A percentile compares a stretch with the other conserved stretches of the same genome.
Conservation (phyloP, 2,329 filamentous ascomycete species). For the Arachnomyces sp. region DNA sequence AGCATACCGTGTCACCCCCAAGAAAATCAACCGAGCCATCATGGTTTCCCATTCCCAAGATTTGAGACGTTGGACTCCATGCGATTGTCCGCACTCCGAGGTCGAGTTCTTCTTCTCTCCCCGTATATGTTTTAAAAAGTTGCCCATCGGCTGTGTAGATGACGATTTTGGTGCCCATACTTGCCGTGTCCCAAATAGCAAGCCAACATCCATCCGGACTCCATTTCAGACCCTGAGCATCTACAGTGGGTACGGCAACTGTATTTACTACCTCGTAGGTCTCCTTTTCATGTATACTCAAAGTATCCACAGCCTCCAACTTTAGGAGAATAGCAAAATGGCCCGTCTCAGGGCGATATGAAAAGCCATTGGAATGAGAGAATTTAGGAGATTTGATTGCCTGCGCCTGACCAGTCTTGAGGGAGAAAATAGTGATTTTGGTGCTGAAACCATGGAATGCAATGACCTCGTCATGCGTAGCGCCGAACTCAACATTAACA, state of each 20-base stretch:
- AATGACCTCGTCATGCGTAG: slow-evolving; percentile 29
- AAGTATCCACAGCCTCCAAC: slow-evolving; percentile 28
- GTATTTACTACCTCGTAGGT: slow-evolving; percentile 28
- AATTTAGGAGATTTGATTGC: slow-evolving; percentile 36
- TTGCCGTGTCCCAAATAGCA: slow-evolving; percentile 49
- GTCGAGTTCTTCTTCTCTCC: slow-evolving; percentile 34
- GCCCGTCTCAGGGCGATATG: slow-evolving; percentile 32
- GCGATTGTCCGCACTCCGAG: slow-evolving; percentile 47
- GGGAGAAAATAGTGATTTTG: slow-evolving; percentile 29
- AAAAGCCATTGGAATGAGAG: slow-evolving; percentile 27
- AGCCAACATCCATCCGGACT: slow-evolving; percentile 55
- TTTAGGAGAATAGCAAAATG: slow-evolving; percentile 35
- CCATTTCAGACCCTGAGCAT: slow-evolving; percentile 54
- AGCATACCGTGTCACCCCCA: slow-evolving; percentile 35
- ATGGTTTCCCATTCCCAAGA: slow-evolving; percentile 44
- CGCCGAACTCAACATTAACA: slow-evolving; percentile 30
- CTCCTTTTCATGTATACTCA: slow-evolving; percentile 31
- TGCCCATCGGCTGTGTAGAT: slow-evolving; percentile 55
- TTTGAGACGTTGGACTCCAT: slow-evolving; percentile 44
- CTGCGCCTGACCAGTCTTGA: slow-evolving; percentile 28
- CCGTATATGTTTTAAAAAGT: slow-evolving; percentile 47
- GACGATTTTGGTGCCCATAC: slow-evolving; percentile 42
- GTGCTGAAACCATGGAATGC: slow-evolving; percentile 34
- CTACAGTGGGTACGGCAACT: slow-evolving; percentile 38
- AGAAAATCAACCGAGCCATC: slow-evolving; percentile 45